These are phyloP conservation scores for Xylaria nigripes DNA, from an alignment of 495 filamentous ascomycete species.

Conservation along the genomic window DNA sequence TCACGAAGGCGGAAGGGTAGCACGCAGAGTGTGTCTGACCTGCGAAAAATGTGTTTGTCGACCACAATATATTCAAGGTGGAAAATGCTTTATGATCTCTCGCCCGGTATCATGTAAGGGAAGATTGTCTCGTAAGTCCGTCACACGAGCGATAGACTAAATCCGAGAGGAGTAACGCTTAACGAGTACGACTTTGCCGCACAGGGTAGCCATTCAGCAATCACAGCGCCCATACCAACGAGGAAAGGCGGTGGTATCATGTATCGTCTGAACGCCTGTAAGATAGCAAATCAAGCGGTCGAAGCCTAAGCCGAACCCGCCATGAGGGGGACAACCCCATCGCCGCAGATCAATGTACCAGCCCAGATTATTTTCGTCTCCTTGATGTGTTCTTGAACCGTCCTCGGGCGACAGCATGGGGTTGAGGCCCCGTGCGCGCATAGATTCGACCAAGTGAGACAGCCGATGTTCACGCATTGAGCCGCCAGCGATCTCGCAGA, in stretches of 20 bases:
- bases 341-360: slow-evolving; percentile 95
- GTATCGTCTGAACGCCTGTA: slow-evolving; percentile 71
- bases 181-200: slow-evolving; percentile 31
- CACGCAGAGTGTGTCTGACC: background rate
- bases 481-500: slow-evolving; percentile 85
- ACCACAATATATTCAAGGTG: background rate
- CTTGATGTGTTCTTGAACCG: slow-evolving; percentile 4
- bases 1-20: background rate
- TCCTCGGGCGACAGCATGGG: slow-evolving; percentile 3
- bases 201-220: slow-evolving; percentile 48
- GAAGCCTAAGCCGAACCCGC: slow-evolving; percentile 90
- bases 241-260: slow-evolving; percentile 84
- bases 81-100: slow-evolving; percentile 19
- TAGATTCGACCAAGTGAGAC: slow-evolving; percentile 58
- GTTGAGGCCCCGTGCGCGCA: slow-evolving; percentile 51
- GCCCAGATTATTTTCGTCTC: slow-evolving; percentile 48
- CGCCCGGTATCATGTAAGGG: slow-evolving; percentile 15
- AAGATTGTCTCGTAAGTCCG: slow-evolving; percentile 20
- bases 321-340: slow-evolving; percentile 92
- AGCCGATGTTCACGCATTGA: slow-evolving; percentile 89
- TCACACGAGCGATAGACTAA: slow-evolving; percentile 18
- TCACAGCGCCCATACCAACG: slow-evolving; percentile 87
- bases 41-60: background rate
- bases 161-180: slow-evolving; percentile 33
- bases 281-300: slow-evolving; percentile 85